These are phyloP conservation scores for Myriosclerotinia scirpicola DNA, from an alignment of 2,329 filamentous ascomycete genomes.

Conservation along the genomic window DNA sequence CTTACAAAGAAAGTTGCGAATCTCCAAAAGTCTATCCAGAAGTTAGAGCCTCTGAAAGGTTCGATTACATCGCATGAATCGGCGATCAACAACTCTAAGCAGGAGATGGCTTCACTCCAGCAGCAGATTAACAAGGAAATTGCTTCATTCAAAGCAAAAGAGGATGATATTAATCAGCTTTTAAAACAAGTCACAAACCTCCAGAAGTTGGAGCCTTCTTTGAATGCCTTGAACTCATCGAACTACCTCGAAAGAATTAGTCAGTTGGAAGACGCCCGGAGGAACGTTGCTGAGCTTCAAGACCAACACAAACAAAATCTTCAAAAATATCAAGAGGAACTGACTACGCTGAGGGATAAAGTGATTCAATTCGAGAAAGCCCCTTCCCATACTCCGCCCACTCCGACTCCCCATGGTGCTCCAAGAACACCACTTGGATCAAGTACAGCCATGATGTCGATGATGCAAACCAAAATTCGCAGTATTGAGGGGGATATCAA, in stretches of 20 bases:
- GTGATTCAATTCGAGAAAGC: background rate
- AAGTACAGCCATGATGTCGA: background rate
- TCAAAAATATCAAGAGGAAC: background rate
- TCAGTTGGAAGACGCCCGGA: background rate
- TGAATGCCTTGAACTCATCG: background rate
- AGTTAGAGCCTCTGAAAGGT: too few relatives aligned
- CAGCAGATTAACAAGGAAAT: background rate
- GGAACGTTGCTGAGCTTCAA: background rate
- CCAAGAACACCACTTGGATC: background rate
- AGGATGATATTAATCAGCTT: background rate
- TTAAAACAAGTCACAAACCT: background rate
- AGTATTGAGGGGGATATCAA: background rate
- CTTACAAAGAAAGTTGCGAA: background rate
- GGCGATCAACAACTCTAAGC: background rate
- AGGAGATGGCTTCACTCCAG: background rate
- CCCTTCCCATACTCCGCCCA: background rate
- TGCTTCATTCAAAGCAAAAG: background rate
- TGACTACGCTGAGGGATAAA: background rate
- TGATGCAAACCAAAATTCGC: constrained; percentile 3
- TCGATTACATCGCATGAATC: background rate
- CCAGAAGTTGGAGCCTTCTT: background rate
- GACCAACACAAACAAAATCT: background rate
- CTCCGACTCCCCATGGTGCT: background rate
- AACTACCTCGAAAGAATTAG: background rate
- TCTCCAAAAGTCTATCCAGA: too few relatives aligned